A percentile compares a stretch with the other conserved stretches of the same genome.
These are phyloP conservation scores for Nakazawaea wickerhamii DNA, from an alignment of 805 yeast species.

Conservation along the genomic window DNA sequence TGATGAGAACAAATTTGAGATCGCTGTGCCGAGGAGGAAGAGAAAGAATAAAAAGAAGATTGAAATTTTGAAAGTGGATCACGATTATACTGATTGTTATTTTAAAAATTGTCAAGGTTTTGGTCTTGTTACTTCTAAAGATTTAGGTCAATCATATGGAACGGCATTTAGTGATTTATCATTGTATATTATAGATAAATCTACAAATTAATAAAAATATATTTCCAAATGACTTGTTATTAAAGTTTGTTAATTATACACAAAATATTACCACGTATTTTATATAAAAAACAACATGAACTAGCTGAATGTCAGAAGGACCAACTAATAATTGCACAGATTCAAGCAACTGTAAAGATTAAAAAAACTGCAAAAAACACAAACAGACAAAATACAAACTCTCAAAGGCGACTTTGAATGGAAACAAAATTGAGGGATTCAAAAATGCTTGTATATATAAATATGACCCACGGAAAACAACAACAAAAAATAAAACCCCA, in stretches of 20 bases:
- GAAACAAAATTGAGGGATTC: background rate
- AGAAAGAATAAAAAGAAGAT: slow-evolving; percentile 16
- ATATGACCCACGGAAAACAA: background rate
- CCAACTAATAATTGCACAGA: background rate
- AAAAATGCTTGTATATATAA: background rate
- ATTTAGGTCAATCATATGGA: slow-evolving; percentile 18
- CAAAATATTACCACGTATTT: slow-evolving; percentile 17
- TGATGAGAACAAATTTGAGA: background rate
- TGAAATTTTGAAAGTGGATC: slow-evolving; percentile 20
- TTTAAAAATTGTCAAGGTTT: slow-evolving; percentile 16
- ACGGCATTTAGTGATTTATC: slow-evolving; percentile 23
- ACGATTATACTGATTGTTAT: slow-evolving; percentile 19
- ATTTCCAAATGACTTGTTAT: slow-evolving; percentile 1
- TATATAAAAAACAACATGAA: slow-evolving; percentile 2
- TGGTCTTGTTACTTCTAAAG: slow-evolving; percentile 13
- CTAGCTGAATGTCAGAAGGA: background rate
- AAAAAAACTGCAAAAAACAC: background rate
- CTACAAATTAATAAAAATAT: background rate
- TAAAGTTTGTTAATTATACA: background rate
- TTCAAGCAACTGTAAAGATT: too few species aligned
- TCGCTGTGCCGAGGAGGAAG: background rate
- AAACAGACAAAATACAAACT: background rate
- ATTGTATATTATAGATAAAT: slow-evolving; percentile 11
- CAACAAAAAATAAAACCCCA: background rate
- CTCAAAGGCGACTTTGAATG: background rate